These are phyloP conservation scores for Leucaena leucocephala DNA, from an alignment of 306 rosid species.

Conservation along the genomic window DNA sequence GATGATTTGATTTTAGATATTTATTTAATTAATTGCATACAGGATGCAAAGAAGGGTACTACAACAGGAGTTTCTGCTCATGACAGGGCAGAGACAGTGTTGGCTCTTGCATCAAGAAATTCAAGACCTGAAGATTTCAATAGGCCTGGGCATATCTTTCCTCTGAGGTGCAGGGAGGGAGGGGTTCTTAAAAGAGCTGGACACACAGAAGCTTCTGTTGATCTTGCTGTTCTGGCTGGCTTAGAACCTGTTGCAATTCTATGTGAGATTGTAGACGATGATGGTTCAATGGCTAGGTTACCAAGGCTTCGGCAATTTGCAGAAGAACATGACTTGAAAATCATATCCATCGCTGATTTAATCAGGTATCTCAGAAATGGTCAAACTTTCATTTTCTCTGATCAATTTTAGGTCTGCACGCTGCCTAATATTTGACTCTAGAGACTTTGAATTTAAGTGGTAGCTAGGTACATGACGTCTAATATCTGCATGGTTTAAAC, in stretches of 20 bases:
- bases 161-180: slow-evolving; percentile 69
- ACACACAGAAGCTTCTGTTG: slow-evolving; percentile 79
- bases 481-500: slow-evolving; percentile 22
- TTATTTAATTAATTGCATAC: slow-evolving; percentile 8
- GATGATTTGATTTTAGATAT: slow-evolving; percentile 16
- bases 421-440: background rate
- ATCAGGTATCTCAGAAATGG: slow-evolving; percentile 48
- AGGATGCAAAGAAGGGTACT: slow-evolving; percentile 64
- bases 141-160: slow-evolving; percentile 77
- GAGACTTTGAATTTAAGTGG: background rate
- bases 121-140: slow-evolving; percentile 69
- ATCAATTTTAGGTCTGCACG: background rate
- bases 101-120: slow-evolving; percentile 70
- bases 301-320: slow-evolving; percentile 65
- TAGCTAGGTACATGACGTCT: background rate
- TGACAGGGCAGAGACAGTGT: slow-evolving; percentile 67
- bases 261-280: slow-evolving; percentile 81
- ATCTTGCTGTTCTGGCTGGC: slow-evolving; percentile 73
- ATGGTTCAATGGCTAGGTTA: slow-evolving; percentile 85
- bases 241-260: slow-evolving; percentile 63
- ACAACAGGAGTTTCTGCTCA: slow-evolving; percentile 70
- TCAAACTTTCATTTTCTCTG: slow-evolving; percentile 1
- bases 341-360: slow-evolving; percentile 75
- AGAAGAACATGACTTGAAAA: slow-evolving; percentile 55
- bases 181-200: slow-evolving; percentile 81